Base-by-base conservation (phyloP, 192 early-diverging fungal species). In the Coemansia sp. region DNA sequence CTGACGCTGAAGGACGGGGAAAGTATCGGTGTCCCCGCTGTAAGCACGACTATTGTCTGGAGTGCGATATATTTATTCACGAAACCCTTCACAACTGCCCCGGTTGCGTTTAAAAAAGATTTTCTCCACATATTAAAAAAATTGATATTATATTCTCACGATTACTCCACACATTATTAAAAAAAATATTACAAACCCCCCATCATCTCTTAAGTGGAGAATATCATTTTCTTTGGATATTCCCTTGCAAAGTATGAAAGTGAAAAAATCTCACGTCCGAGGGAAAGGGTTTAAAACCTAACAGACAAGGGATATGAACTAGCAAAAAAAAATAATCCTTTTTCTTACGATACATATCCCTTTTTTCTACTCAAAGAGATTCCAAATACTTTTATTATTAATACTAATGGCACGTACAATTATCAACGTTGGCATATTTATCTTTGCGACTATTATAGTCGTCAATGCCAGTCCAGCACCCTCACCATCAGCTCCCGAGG, bases 51-150 rank as follows among this genome's bases (percentile, higher is more conserved):
- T 97, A 93, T 74, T 98, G 97, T 71, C 72, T 91, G 31, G 97
- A 98, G 36, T 98, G 97, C 78, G 97, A 98, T 79, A 65, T 94
- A 3, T 98, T 92, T 85, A 86, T 95, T 27, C 97, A 98, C 72
- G 95, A 98, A 71, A 91, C 92, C 18, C 81, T 98, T 36, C 94
- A 95, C 68, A 95, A 94, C 72, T 98, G 97, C 78, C 91, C 92
- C 0, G 90, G 90, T 29, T 94, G 93, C 36, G 78, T 76, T 27
- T 74, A 41, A 73, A 13, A 9, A 27, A 1, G 27, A 1, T 27
- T 20, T 24, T 51, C n/a, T 62, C 44, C 36, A 43, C 42, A 20
- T 22, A 51, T 22, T 51, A n/a, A 10, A 22, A 49, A 49, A 49
- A 27, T 27, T 20, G 16, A 20, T 5, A 49, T 16, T 18, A n/a